phyloP scores from a whole-genome alignment of 1,284 basidiomycete genomes.

The Tetrapyrgos nigripes region DNA sequence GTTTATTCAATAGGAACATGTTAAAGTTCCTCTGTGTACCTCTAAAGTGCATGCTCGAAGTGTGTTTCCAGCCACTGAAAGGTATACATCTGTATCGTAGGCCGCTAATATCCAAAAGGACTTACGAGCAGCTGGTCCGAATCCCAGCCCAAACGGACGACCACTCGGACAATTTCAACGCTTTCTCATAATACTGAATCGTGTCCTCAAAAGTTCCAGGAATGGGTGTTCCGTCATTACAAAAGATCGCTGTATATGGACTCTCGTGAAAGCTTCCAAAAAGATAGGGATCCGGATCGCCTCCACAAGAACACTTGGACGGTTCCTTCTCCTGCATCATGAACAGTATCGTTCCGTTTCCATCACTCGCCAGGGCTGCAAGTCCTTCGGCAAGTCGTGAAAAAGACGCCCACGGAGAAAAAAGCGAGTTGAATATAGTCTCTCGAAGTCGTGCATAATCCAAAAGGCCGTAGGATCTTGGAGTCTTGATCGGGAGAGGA shows the following conservation, averaged over 20 bases:
- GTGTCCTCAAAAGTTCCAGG: conserved; percentile 9
- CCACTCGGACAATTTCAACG: conserved; percentile 15
- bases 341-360: conserved; percentile 21
- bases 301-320: conserved; percentile 22
- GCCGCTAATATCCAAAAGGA: background rate
- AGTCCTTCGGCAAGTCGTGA: conserved; percentile 19
- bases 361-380: conserved; percentile 15
- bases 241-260: conserved; percentile 12
- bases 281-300: background rate
- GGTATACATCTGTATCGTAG: too few relatives aligned
- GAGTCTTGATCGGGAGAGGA: conserved; percentile 21
- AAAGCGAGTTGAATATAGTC: conserved; percentile 17
- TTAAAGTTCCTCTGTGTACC: conserved; percentile 5
- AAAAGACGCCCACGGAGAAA: conserved; percentile 19
- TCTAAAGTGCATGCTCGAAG: conserved; percentile 19
- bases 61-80: conserved; percentile 19
- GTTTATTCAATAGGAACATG: background rate
- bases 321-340: conserved; percentile 3
- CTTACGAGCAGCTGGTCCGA: conserved; percentile 19
- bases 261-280: conserved; percentile 3
- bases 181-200: conserved; percentile 10
- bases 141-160: conserved; percentile 17
- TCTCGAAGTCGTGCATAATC: conserved; percentile 19
- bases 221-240: conserved; percentile 22
- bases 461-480: conserved; percentile 17